Evolutionary conservation across 2,329 filamentous ascomycete species (phyloP).

Genomic region (Ophiostoma quercus): DNA sequence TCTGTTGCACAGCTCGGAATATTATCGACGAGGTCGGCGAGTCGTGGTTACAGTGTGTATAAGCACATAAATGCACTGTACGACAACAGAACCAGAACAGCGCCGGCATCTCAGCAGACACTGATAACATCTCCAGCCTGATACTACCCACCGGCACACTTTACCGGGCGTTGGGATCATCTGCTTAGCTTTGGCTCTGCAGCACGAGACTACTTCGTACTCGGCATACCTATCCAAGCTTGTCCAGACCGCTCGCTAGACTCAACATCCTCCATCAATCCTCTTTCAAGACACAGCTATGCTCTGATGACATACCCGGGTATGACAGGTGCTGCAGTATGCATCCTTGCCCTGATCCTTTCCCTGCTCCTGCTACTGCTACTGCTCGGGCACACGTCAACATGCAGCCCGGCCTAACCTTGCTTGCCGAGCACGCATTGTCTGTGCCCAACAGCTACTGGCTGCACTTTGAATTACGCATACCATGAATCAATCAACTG

Average conservation of each 20-base stretch:
- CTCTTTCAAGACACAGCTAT: background rate
- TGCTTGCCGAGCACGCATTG: background rate
- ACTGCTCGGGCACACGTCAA: constrained; percentile 3
- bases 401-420: background rate
- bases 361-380: background rate
- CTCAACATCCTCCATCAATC: background rate
- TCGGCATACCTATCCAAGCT: background rate
- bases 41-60: background rate
- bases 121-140: background rate
- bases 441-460: background rate
- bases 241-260: background rate
- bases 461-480: background rate
- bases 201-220: background rate
- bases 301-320: background rate
- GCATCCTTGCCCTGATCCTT: background rate
- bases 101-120: background rate
- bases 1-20: background rate
- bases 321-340: background rate
- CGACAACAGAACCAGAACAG: background rate
- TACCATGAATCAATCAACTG: background rate
- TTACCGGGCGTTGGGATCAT: background rate
- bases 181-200: background rate
- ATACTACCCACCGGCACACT: background rate
- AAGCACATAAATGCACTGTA: background rate
- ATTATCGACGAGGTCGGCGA: background rate